Evolutionary conservation across 371 early-diverging fungal genomes (phyloP).

Genomic region (Capniomyces stellatus): DNA sequence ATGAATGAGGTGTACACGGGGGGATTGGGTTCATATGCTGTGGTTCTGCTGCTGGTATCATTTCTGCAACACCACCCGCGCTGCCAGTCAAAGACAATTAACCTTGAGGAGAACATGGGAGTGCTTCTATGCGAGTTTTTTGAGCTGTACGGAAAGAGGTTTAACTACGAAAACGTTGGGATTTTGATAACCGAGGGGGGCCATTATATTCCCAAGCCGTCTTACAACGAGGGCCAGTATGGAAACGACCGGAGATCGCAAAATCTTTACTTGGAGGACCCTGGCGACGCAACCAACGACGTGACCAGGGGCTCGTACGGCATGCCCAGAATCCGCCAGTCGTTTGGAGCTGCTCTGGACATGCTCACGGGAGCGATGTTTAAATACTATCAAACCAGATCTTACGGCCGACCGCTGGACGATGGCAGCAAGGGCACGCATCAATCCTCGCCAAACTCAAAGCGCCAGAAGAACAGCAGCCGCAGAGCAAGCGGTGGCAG

Average conservation of each 20-base stretch:
- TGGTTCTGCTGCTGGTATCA: conserved; percentile 62
- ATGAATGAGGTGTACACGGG: conserved; percentile 86
- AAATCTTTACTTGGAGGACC: conserved; percentile 36
- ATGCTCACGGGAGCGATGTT: conserved; percentile 21
- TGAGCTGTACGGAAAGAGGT: conserved; percentile 76
- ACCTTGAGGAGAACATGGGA: conserved; percentile 65
- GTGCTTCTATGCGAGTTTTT: conserved; percentile 86
- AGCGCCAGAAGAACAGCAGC: background rate
- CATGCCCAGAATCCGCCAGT: conserved; percentile 15
- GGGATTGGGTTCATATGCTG: conserved; percentile 85
- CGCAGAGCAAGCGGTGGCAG: background rate
- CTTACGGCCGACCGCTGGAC: conserved; percentile 11
- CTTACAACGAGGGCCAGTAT: conserved; percentile 6
- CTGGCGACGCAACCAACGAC: conserved; percentile 38
- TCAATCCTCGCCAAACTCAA: background rate
- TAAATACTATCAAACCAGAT: conserved; percentile 23
- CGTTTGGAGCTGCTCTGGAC: conserved; percentile 23
- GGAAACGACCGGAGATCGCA: conserved; percentile 2
- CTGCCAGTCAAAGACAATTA: conserved; percentile 40
- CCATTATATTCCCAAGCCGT: conserved; percentile 37
- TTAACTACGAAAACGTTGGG: conserved; percentile 50
- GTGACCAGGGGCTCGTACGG: conserved; percentile 30
- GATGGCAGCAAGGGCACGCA: background rate
- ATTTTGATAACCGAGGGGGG: conserved; percentile 39
- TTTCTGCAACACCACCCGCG: conserved; percentile 85